Evolutionary conservation across 202 grass and related monocot species (phyloP), one percentile per base, ranked within the genome.

Genomic region (Eragrostis tef): DNA sequence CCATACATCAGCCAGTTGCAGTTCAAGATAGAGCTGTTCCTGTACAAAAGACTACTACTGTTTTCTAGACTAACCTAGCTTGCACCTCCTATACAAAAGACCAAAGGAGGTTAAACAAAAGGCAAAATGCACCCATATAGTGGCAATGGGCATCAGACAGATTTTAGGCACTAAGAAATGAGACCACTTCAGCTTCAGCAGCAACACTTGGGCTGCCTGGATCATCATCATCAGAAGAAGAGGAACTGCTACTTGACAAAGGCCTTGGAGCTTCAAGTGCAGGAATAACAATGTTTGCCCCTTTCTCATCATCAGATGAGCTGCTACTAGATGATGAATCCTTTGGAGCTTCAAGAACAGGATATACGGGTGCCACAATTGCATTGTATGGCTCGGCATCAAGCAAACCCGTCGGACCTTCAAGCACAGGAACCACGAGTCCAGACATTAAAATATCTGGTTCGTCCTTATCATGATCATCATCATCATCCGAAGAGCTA

Each of bases 401-500:
- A 39, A 6, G 21, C 27, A 0, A 79, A 67, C 3, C n/a, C 0
- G 15, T 49, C 9, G 17, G 43, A 9, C 58, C 59, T 34, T 50
- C 58, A 64, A 0, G 19, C 9, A 11, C 44, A 10, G 61, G 61
- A 60, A 60, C 21, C 25, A 1, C 15, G 11, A 3, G 11, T 51
- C 17, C 26, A 9, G 44, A 36, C 36, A 50, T 14, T 20, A 79
- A 4, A 42, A 7, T 3, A 4, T 79, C 31, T 0, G 7, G 48
- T n/a, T 79, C 63, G 14, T 26, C 36, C 3, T 24, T 53, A 31
- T 94, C 75, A 60, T 91, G 75, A n/a, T 26, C 36, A 1, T 24
- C 60, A 31, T 94, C 75, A 60, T 91, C 79, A n/a, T 91, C 86
- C 0, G 62, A 83, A 73, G 81, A 83, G 68, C 81, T 82, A 51